Evolutionary conservation across 2,329 filamentous ascomycete species (phyloP).

Genomic region (Tolypocladium album): DNA sequence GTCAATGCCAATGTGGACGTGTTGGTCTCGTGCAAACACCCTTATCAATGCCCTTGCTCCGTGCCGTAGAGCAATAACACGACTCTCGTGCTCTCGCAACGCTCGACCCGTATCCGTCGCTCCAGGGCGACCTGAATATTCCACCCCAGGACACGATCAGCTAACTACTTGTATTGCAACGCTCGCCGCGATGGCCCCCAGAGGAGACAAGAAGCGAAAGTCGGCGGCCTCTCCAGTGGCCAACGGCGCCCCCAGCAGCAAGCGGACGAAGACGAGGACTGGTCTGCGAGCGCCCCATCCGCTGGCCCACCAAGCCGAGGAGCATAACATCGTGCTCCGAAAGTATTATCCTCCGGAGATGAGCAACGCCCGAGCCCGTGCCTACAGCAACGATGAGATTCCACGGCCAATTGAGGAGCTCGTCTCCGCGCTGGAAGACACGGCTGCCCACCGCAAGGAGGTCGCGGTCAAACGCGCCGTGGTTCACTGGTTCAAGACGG

Average conservation of each 20-base stretch:
- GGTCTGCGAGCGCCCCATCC: slow-evolving; percentile 35
- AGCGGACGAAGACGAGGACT: slow-evolving; percentile 20
- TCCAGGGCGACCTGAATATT: background rate
- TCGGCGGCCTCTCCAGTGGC: slow-evolving; percentile 8
- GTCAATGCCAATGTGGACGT: background rate
- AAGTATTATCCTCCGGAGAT: slow-evolving; percentile 82
- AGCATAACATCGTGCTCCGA: slow-evolving; percentile 54
- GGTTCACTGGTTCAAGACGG: slow-evolving; percentile 86
- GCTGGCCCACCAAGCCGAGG: slow-evolving; percentile 32
- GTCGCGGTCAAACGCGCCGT: slow-evolving; percentile 51
- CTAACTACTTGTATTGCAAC: background rate
- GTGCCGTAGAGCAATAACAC: too few species aligned
- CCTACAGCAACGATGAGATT: slow-evolving; percentile 61
- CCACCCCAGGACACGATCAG: background rate
- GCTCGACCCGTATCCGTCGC: background rate
- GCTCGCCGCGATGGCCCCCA: slow-evolving; percentile 17
- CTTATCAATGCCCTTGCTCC: slow-evolving; percentile 2
- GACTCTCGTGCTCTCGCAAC: background rate
- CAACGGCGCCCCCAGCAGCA: slow-evolving; percentile 15
- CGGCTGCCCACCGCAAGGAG: slow-evolving; percentile 37
- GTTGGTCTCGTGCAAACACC: background rate
- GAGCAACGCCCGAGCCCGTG: slow-evolving; percentile 64
- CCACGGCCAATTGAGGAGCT: slow-evolving; percentile 65
- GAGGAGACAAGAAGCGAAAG: slow-evolving; percentile 20
- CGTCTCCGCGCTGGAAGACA: slow-evolving; percentile 48